These are phyloP conservation scores for Gloeostereum incarnatum DNA, from an alignment of 768 basidiomycete species.

Conservation along the genomic window DNA sequence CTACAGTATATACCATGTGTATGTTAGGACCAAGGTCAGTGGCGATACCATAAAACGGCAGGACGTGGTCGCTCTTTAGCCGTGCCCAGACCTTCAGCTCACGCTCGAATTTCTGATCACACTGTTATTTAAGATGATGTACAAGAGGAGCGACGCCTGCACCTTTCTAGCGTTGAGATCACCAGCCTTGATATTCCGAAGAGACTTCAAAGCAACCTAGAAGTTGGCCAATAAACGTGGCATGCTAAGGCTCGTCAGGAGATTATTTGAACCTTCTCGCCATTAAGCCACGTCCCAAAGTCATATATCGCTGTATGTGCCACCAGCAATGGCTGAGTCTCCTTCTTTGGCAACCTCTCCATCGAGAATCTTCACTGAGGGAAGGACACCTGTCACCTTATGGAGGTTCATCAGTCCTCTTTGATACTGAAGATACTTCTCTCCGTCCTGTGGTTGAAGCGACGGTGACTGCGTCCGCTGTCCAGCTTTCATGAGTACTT, in stretches of 20 bases:
- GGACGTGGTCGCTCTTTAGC: conserved; percentile 40
- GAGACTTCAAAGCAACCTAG: conserved; percentile 49
- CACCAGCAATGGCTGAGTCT: conserved; percentile 36
- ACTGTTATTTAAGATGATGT: not conserved
- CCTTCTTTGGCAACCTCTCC: conserved; percentile 35
- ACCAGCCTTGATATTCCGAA: conserved; percentile 34
- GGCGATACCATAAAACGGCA: conserved; percentile 49
- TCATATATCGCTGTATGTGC: conserved; percentile 47
- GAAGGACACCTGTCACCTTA: conserved; percentile 40
- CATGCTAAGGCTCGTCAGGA: not conserved
- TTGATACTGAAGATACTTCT: conserved; percentile 20
- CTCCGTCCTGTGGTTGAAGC: not conserved
- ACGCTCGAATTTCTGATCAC: conserved; percentile 40
- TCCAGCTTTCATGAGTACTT: conserved; percentile 41
- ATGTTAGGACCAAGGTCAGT: conserved; percentile 41
- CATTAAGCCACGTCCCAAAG: conserved; percentile 45
- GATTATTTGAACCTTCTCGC: conserved; percentile 31
- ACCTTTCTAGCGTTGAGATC: conserved; percentile 35
- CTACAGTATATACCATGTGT: conserved; percentile 28
- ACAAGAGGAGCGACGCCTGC: conserved; percentile 7
- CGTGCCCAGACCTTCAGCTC: conserved; percentile 48
- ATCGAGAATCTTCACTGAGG: conserved; percentile 40
- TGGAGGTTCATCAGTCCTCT: conserved; percentile 38
- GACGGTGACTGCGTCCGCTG: conserved; percentile 24
- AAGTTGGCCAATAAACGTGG: not conserved